Evolutionary conservation across 768 basidiomycete species (phyloP).

Genomic region (Pisolithus orientalis): DNA sequence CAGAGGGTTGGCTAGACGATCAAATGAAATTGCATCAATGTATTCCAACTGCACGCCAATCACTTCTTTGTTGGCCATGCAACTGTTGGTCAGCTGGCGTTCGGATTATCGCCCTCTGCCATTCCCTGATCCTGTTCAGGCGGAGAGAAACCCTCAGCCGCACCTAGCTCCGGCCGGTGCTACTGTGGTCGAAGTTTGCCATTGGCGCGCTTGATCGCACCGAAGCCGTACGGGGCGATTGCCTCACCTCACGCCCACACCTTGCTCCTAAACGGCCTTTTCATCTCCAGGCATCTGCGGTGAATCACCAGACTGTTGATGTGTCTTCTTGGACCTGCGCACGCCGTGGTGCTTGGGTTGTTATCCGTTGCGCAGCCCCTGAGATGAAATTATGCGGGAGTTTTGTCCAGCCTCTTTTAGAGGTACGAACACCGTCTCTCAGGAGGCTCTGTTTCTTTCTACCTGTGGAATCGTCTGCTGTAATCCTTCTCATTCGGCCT

Average conservation of each 20-base stretch:
- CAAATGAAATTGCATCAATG: too few relatives aligned
- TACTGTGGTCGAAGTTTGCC: slow-evolving; percentile 22
- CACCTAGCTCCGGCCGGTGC: slow-evolving; percentile 5
- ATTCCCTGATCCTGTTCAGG: slow-evolving; percentile 2
- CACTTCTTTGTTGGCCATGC: too few relatives aligned
- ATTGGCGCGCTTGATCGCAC: slow-evolving; percentile 8
- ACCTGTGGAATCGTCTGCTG: not conserved
- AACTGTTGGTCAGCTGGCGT: too few relatives aligned
- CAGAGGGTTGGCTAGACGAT: too few relatives aligned
- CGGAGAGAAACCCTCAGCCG: slow-evolving; percentile 6
- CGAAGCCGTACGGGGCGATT: slow-evolving; percentile 5
- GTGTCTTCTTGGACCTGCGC: slow-evolving; percentile 4
- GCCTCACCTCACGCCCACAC: slow-evolving; percentile 15
- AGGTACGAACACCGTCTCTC: not conserved
- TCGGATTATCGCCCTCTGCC: not conserved
- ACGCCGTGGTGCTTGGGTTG: slow-evolving; percentile 5
- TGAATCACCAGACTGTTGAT: slow-evolving; percentile 7
- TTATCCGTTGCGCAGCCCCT: slow-evolving; percentile 14
- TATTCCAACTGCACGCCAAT: too few relatives aligned
- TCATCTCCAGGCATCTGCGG: slow-evolving; percentile 6
- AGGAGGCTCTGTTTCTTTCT: not conserved
- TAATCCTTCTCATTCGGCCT: not conserved
- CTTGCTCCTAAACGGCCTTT: slow-evolving; percentile 8
- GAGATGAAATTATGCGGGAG: slow-evolving; percentile 18
- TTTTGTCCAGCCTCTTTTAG: slow-evolving; percentile 8